These are phyloP conservation scores for Aspergillus egyptiacus DNA, from an alignment of 495 filamentous ascomycete species.

Conservation along the genomic window DNA sequence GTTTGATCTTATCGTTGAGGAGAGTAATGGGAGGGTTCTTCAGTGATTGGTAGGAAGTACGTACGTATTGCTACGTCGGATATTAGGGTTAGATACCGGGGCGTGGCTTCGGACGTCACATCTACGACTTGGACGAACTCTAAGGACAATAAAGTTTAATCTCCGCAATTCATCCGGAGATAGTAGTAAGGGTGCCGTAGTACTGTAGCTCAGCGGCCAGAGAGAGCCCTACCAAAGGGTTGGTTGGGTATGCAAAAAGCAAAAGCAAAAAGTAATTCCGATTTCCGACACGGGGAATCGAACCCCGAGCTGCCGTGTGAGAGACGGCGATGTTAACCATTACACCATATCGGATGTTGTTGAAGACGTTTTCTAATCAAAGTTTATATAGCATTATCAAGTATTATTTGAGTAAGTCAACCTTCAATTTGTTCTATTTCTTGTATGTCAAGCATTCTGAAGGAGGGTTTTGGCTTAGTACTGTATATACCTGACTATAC, in stretches of 20 bases:
- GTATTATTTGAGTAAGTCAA: too few relatives aligned
- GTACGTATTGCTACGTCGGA: background rate
- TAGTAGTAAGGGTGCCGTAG: too few relatives aligned
- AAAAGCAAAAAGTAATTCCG: slow-evolving; percentile 17
- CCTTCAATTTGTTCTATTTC: too few relatives aligned
- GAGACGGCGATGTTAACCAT: slow-evolving; percentile 31
- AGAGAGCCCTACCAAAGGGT: background rate
- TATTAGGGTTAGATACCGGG: background rate
- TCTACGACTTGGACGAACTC: too few relatives aligned
- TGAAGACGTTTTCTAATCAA: background rate
- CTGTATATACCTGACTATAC: too few relatives aligned
- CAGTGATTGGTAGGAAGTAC: slow-evolving; percentile 6
- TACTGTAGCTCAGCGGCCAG: too few relatives aligned
- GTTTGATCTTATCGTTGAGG: slow-evolving; percentile 41
- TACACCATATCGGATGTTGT: slow-evolving; percentile 29
- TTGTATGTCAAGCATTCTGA: too few relatives aligned
- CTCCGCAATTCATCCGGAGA: too few relatives aligned
- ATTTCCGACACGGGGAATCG: slow-evolving; percentile 31
- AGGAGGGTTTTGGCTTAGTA: too few relatives aligned
- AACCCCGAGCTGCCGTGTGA: slow-evolving; percentile 33
- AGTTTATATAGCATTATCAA: background rate
- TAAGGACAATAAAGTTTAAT: too few relatives aligned
- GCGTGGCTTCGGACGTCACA: background rate
- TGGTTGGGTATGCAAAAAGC: background rate
- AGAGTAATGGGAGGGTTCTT: slow-evolving; percentile 37